Evolutionary conservation across 208 protist species (phyloP), one percentile per base, ranked within the genome.

Genomic region (Acanthamoeba triangularis): DNA sequence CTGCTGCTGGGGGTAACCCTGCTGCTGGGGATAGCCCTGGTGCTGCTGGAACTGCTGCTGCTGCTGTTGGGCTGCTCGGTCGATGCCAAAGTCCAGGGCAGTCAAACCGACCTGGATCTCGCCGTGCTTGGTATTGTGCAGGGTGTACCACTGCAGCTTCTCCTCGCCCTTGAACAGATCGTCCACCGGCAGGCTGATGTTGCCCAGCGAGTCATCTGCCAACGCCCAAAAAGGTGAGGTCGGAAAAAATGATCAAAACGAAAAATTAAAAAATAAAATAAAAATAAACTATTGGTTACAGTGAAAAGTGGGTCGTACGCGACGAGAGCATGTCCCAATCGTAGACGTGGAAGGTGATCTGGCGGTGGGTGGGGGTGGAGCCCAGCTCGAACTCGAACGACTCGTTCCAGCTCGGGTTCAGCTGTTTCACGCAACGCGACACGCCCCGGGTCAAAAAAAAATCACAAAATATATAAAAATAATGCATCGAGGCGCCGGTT

Each of bases 381-480:
- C 80, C 80, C 80, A 88, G 80, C 7, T 88, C 80, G 30, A 88
- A 88, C 49, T 88, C 80, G 49, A 88, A 88, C 49, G 49, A 88
- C 49, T 88, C 80, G 14, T 88, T 88, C 80, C 80, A 88, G 80
- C 14, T 65, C n/a, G 80, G 80, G 20, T 88, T 88, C 80, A 88
- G 23, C 80, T 88, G 80, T 33, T n/a, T n/a, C n/a, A n/a, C n/a
- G n/a, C n/a, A n/a, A n/a, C n/a, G 4, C 54, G 20, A 59, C 14
- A n/a, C n/a, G n/a, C n/a, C n/a, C n/a, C n/a, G n/a, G n/a, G n/a
- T n/a, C n/a, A n/a, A n/a, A n/a, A n/a, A n/a, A n/a, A n/a, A n/a
- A n/a, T n/a, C n/a, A n/a, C n/a, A n/a, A n/a, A n/a, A n/a, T n/a
- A n/a, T n/a, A n/a, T n/a, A n/a, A n/a, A n/a, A n/a, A n/a, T n/a